Base-by-base conservation (phyloP, 495 filamentous ascomycete species). In the Geoglossum glabrum region DNA sequence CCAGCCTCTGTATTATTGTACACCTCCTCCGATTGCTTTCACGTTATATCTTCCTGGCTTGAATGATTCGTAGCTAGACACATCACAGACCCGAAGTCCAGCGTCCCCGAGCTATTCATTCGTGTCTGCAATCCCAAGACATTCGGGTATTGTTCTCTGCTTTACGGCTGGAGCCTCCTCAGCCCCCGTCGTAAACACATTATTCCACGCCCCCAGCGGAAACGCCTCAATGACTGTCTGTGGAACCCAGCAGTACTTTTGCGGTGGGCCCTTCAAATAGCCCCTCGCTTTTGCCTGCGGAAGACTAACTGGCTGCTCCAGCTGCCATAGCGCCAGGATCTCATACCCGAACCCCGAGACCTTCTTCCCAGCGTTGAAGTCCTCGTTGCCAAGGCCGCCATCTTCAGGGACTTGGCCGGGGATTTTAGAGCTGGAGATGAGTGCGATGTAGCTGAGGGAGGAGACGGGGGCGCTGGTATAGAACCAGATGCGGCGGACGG, bases 351-450 rank as follows among this genome's bases (percentile, higher is more conserved):
- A 72, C 50, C 67, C 66, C 45, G 65, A 68, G 26, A 60, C 23
- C 55, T 70, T 72, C 36, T 49, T 57, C 2, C 67, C 68, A 31
- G 68, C 65, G 43, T 72, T 73, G 63, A 69, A 73, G 26, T 73
- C 71, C 6, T 62, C 64, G 58, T 73, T 72, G 54, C 70, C 67
- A 30, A 72, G 64, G 7, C 69, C 67, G 28, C 62, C 62, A 30
- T 67, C 63, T 23, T 69, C 68, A 4, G 69, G 66, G 1, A 70
- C 69, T 23, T 63, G 26, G 19, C 70, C 70, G 2, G 68, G 68
- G 58, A 55, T 47, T 51, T 60, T 23, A 60, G 62, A 23, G 62
- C 38, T 21, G 36, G 33, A 15, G 54, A 26, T 3, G 64, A 59
- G 57, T 60, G 62, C 17, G 60, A 59, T 36, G 62, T 62, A 55